Percentiles rank a stretch among this genome's conserved stretches.
Conservation (phyloP, 768 basidiomycete species). For the Phanerochaete carnosa region DNA sequence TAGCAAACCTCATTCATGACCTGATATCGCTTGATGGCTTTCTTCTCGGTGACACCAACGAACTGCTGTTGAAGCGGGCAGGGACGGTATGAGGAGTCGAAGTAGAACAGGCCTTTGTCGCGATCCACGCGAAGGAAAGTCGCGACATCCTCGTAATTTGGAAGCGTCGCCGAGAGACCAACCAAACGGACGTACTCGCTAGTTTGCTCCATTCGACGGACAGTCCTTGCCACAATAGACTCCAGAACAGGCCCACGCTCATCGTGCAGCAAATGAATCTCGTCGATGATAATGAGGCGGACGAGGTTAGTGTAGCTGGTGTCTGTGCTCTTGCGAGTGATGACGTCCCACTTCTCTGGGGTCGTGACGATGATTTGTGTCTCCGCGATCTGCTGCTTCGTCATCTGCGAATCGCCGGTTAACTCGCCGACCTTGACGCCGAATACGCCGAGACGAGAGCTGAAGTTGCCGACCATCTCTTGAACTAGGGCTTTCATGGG, state of each 20-base stretch:
- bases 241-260: conserved; percentile 97
- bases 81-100: conserved; percentile 91
- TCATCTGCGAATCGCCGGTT: conserved; percentile 97
- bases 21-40: conserved; percentile 97
- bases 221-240: conserved; percentile 84
- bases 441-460: conserved; percentile 61
- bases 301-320: conserved; percentile 97
- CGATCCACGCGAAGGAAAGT: conserved; percentile 94
- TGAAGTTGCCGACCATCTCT: conserved; percentile 97
- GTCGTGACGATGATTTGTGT: conserved; percentile 99
- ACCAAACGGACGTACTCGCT: conserved; percentile 90
- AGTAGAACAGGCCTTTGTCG: conserved; percentile 92
- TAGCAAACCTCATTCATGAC: conserved; percentile 99
- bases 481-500: conserved; percentile 99
- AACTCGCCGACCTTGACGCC: conserved; percentile 91
- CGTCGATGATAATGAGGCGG: conserved; percentile 94
- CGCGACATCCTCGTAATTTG: conserved; percentile 97
- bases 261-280: conserved; percentile 96
- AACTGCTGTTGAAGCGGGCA: conserved; percentile 96
- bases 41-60: conserved; percentile 97
- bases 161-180: conserved; percentile 95
- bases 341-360: conserved; percentile 99
- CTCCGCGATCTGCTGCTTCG: conserved; percentile 93
- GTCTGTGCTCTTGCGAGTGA: conserved; percentile 96
- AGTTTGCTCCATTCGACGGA: conserved; percentile 93